Evolutionary conservation across 495 filamentous ascomycete genomes (phyloP).

Genomic region (Aspergillus campestris): DNA sequence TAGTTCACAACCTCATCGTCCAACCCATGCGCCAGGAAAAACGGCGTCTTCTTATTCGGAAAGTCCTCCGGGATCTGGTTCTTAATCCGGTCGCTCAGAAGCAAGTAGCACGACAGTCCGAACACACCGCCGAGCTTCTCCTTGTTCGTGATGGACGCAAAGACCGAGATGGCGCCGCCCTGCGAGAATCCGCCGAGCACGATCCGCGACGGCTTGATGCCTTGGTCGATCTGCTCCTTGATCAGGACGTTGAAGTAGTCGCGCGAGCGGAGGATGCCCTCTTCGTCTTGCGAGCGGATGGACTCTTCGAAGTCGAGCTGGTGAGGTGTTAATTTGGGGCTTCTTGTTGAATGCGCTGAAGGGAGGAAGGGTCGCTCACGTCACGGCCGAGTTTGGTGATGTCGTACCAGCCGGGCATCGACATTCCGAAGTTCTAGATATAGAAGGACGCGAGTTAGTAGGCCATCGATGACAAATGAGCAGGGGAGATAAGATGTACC

Average conservation of each 20-base stretch:
- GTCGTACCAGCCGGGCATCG: conserved; percentile 91
- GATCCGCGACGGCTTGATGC: conserved; percentile 75
- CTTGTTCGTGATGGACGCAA: conserved; percentile 61
- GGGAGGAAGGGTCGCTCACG: conserved; percentile 18
- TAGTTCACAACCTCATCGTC: conserved; percentile 62
- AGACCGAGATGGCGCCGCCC: conserved; percentile 51
- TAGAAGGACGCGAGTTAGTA: not conserved
- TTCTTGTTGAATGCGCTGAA: not conserved
- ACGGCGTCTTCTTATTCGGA: conserved; percentile 68
- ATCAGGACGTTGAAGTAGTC: conserved; percentile 75
- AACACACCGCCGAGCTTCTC: conserved; percentile 81
- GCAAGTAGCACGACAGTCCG: conserved; percentile 73
- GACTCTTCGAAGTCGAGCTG: conserved; percentile 42
- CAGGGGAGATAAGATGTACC: conserved; percentile 40
- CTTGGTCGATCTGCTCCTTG: conserved; percentile 70
- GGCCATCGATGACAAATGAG: not conserved
- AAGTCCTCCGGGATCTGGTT: conserved; percentile 54
- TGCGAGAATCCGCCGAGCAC: conserved; percentile 67
- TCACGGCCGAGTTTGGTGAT: conserved; percentile 53
- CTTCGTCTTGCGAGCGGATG: conserved; percentile 60
- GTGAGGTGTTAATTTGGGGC: not conserved
- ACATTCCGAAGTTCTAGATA: conserved; percentile 65
- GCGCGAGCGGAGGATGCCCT: conserved; percentile 64
- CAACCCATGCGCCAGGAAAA: conserved; percentile 83
- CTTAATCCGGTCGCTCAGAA: conserved; percentile 63